Evolutionary conservation across 2,329 filamentous ascomycete species (phyloP).

Genomic region (Ambrosiella xylebori): DNA sequence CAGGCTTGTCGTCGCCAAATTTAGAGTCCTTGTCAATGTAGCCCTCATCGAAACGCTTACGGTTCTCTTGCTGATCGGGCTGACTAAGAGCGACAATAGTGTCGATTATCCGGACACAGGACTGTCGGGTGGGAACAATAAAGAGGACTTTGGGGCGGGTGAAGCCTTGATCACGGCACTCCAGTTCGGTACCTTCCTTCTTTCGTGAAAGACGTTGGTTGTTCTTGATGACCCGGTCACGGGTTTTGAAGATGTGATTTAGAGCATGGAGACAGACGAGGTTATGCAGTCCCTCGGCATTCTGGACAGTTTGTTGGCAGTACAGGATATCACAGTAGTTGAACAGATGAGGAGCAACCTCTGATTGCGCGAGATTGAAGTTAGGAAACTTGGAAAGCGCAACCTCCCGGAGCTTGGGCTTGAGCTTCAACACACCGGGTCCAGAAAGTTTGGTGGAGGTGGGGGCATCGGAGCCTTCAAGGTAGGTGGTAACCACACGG

Average conservation of each 20-base stretch:
- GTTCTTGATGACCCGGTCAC: slow-evolving; percentile 84
- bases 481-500: slow-evolving; percentile 30
- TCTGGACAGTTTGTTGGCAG: slow-evolving; percentile 51
- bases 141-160: slow-evolving; percentile 87
- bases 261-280: slow-evolving; percentile 67
- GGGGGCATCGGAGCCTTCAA: slow-evolving; percentile 18
- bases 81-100: slow-evolving; percentile 58
- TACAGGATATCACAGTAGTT: slow-evolving; percentile 69
- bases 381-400: slow-evolving; percentile 34
- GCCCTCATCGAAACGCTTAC: slow-evolving; percentile 74
- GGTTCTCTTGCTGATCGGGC: slow-evolving; percentile 87
- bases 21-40: slow-evolving; percentile 51
- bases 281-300: slow-evolving; percentile 51
- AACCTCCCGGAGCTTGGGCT: slow-evolving; percentile 46
- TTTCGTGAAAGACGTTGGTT: slow-evolving; percentile 61
- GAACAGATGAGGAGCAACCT: slow-evolving; percentile 56
- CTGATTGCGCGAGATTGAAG: slow-evolving; percentile 46
- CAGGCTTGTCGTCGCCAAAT: slow-evolving; percentile 57
- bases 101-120: slow-evolving; percentile 63
- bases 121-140: slow-evolving; percentile 72
- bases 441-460: slow-evolving; percentile 19
- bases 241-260: slow-evolving; percentile 88
- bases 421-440: slow-evolving; percentile 41
- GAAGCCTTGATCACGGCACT: slow-evolving; percentile 85
- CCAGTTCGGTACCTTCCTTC: slow-evolving; percentile 44